These are phyloP conservation scores for Platanthera zijinensis DNA, from an alignment of 106 monocot genomes.

Conservation along the genomic window DNA sequence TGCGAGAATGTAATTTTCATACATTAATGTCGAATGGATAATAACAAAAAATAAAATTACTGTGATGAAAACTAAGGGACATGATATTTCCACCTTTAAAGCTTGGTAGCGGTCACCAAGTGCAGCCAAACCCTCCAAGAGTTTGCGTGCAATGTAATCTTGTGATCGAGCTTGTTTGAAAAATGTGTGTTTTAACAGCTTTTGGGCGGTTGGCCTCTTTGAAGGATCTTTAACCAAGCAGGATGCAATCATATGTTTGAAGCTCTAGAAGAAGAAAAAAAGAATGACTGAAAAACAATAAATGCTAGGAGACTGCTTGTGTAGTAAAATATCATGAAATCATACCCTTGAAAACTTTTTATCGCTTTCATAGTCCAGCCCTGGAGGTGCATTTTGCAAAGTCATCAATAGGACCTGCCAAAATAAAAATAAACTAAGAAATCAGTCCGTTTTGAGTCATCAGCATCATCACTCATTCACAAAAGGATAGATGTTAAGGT, in stretches of 20 bases:
- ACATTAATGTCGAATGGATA: conserved; percentile 2
- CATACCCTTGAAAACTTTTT: conserved; percentile 88
- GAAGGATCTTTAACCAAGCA: conserved; percentile 97
- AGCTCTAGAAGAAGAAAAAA: conserved; percentile 28
- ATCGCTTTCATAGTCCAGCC: conserved; percentile 63
- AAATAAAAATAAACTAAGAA: conserved; percentile 1
- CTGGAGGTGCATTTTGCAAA: conserved; percentile 84
- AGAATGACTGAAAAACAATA: conserved; percentile 9
- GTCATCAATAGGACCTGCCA: conserved; percentile 82
- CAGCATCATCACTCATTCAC: conserved; percentile 1
- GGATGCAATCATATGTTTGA: conserved; percentile 76
- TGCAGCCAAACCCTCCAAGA: conserved; percentile 72
- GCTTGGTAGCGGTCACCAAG: conserved; percentile 72
- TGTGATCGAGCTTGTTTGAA: conserved; percentile 85
- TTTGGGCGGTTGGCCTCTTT: conserved; percentile 68
- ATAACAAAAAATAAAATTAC: neutral
- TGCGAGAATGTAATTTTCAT: conserved; percentile 7
- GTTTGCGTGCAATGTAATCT: conserved; percentile 54
- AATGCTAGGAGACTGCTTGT: neutral
- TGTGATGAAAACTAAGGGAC: neutral
- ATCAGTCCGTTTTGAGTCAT: neutral
- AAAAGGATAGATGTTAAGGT: neutral
- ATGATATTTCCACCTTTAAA: conserved; percentile 40
- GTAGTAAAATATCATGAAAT: neutral
- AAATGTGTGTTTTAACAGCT: conserved; percentile 78